These are phyloP conservation scores for Metarhizium robertsii DNA, from an alignment of 2,329 filamentous ascomycete species.

Conservation along the genomic window DNA sequence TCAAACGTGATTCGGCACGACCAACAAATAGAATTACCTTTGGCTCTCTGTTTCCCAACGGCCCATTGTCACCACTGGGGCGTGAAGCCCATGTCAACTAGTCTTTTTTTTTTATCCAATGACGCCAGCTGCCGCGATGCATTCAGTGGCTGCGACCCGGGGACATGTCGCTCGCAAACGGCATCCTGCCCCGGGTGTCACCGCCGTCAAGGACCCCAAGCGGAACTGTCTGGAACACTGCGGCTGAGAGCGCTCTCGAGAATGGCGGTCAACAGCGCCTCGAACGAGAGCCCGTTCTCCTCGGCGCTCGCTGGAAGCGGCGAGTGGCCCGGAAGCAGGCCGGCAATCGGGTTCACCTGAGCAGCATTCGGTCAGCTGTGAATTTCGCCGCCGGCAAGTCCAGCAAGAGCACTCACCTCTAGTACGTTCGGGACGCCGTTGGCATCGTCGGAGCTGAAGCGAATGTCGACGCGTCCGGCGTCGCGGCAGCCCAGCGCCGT, in stretches of 20 bases:
- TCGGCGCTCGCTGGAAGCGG: conserved; percentile 2
- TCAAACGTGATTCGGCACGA: no score
- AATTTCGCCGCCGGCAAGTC: no score
- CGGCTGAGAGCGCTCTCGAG: not conserved
- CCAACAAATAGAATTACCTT: no score
- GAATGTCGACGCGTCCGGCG: conserved; percentile 7
- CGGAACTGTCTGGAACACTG: not conserved
- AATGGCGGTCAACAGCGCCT: conserved; percentile 2
- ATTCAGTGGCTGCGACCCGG: no score
- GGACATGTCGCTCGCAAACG: not conserved
- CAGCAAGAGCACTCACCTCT: not conserved
- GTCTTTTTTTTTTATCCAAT: no score
- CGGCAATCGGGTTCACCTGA: conserved; percentile 5
- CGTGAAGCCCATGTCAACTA: no score
- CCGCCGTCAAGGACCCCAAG: not conserved
- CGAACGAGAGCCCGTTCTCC: conserved; percentile 1
- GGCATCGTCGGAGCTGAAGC: conserved; percentile 2
- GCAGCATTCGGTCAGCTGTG: not conserved
- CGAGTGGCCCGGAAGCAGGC: conserved; percentile 4
- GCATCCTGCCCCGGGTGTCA: conserved; percentile 12
- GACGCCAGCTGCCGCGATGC: no score
- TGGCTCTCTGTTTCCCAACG: no score
- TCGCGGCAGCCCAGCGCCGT: conserved; percentile 4
- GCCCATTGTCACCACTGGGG: no score
- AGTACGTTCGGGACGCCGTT: conserved; percentile 3